Evolutionary conservation across 1,284 basidiomycete genomes (phyloP).

Genomic region (Apiotrichum sp.): DNA sequence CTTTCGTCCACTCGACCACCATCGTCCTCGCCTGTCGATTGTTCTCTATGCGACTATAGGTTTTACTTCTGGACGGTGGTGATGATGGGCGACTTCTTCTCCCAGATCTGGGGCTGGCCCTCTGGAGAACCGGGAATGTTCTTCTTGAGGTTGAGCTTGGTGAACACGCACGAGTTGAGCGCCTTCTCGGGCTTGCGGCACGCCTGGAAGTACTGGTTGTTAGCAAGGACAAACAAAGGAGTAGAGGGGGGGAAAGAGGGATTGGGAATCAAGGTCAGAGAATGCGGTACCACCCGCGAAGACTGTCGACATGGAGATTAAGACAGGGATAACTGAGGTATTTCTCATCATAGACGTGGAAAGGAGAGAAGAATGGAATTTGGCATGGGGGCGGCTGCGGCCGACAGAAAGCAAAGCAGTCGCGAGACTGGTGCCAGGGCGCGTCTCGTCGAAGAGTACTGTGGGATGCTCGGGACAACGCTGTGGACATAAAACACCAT

Average conservation of each 20-base stretch:
- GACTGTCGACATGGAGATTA: conserved; percentile 58
- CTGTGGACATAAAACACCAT: too few species aligned
- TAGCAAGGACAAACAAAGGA: not conserved
- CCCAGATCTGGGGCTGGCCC: conserved; percentile 81
- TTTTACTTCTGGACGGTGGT: conserved; percentile 65
- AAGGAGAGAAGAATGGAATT: not conserved
- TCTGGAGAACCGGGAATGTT: conserved; percentile 84
- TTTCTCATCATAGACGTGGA: conserved; percentile 43
- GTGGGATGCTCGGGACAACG: too few species aligned
- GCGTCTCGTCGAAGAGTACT: too few species aligned
- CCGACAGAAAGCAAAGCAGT: too few species aligned
- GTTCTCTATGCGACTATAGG: too few species aligned
- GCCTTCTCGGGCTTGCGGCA: conserved; percentile 86
- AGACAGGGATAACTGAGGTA: conserved; percentile 60
- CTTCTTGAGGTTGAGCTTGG: conserved; percentile 89
- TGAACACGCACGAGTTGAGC: conserved; percentile 93
- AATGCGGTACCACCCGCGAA: conserved; percentile 50
- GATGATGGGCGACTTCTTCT: conserved; percentile 78
- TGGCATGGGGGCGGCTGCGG: too few species aligned
- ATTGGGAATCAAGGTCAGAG: conserved; percentile 33
- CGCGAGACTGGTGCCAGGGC: too few species aligned
- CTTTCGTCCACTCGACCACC: not conserved
- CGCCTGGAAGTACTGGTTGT: conserved; percentile 70
- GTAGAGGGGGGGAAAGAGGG: not conserved
- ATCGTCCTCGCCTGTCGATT: too few species aligned